Conservation (phyloP, 2,329 filamentous ascomycete species). For the Bipolaris cookei region DNA sequence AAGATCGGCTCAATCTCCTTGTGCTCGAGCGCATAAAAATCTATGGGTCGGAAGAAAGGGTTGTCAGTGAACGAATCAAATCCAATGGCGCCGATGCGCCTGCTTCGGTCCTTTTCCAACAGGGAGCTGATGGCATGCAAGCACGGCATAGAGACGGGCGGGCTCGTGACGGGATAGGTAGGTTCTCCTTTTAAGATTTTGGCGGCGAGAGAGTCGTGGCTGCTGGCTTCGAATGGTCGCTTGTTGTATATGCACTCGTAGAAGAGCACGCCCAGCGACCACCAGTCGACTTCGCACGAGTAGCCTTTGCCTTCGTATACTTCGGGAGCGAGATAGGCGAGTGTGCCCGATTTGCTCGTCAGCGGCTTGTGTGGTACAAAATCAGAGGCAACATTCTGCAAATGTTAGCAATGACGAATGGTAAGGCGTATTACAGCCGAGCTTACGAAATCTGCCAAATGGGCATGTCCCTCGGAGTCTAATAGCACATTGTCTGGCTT, state of each 20-base stretch:
- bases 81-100: conserved; percentile 79
- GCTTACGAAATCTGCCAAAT: conserved; percentile 95
- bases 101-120: conserved; percentile 78
- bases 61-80: conserved; percentile 88
- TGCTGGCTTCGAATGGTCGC: conserved; percentile 92
- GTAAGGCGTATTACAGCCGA: background rate
- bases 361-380: conserved; percentile 80
- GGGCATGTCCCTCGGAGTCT: conserved; percentile 70
- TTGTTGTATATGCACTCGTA: conserved; percentile 99
- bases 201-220: conserved; percentile 77
- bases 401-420: conserved; percentile 45
- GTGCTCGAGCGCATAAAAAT: conserved; percentile 82
- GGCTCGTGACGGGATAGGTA: conserved; percentile 89
- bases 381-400: conserved; percentile 93
- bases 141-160: conserved; percentile 86
- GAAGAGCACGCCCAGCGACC: conserved; percentile 97
- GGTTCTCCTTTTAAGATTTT: conserved; percentile 82
- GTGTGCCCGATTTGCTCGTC: conserved; percentile 94
- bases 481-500: conserved; percentile 53
- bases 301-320: conserved; percentile 93
- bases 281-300: conserved; percentile 92
- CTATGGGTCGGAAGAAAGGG: conserved; percentile 84
- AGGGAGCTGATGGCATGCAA: conserved; percentile 86
- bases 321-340: conserved; percentile 94
- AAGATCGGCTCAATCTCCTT: conserved; percentile 94